These are phyloP conservation scores for Calonectria pseudoreteaudii DNA, from an alignment of 2,329 filamentous ascomycete genomes.

Conservation along the genomic window DNA sequence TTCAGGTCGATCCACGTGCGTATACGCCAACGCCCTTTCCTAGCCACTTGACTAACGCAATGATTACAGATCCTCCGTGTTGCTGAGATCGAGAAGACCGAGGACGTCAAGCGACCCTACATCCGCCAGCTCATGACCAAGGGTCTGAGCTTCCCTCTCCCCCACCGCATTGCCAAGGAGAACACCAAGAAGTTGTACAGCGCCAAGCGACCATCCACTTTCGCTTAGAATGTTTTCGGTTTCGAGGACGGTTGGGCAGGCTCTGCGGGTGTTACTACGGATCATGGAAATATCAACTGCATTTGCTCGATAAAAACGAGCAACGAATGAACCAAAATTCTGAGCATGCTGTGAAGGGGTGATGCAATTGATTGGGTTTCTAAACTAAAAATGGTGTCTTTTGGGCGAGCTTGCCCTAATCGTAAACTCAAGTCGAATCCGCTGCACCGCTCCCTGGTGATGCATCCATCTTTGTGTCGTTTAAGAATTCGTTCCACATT, in stretches of 20 bases:
- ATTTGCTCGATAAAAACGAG: conserved; percentile 64
- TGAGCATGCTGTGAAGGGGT: conserved; percentile 43
- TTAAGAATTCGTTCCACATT: conserved; percentile 59
- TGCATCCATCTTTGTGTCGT: conserved; percentile 52
- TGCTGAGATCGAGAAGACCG: conserved; percentile 94
- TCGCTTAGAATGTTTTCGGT: conserved; percentile 82
- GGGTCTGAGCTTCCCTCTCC: conserved; percentile 97
- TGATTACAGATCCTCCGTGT: conserved; percentile 89
- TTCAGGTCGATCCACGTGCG: conserved; percentile 99
- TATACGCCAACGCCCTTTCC: conserved; percentile 41
- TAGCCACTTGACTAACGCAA: conserved; percentile 15
- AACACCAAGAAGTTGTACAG: conserved; percentile 91
- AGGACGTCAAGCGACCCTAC: conserved; percentile 97
- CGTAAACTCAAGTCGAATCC: conserved; percentile 31
- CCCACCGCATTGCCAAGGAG: conserved; percentile 91
- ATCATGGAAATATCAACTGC: conserved; percentile 70
- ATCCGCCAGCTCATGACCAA: conserved; percentile 98
- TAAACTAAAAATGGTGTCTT: conserved; percentile 31
- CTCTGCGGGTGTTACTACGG: conserved; percentile 72
- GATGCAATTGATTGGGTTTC: conserved; percentile 46
- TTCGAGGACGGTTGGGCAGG: conserved; percentile 64
- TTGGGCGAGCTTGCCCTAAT: conserved; percentile 15
- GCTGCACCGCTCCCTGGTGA: conserved; percentile 43
- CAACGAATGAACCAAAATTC: conserved; percentile 59
- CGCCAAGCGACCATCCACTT: conserved; percentile 93